Conservation (phyloP, 805 yeast genomes). For the Zygosaccharomyces gambellarensis region DNA sequence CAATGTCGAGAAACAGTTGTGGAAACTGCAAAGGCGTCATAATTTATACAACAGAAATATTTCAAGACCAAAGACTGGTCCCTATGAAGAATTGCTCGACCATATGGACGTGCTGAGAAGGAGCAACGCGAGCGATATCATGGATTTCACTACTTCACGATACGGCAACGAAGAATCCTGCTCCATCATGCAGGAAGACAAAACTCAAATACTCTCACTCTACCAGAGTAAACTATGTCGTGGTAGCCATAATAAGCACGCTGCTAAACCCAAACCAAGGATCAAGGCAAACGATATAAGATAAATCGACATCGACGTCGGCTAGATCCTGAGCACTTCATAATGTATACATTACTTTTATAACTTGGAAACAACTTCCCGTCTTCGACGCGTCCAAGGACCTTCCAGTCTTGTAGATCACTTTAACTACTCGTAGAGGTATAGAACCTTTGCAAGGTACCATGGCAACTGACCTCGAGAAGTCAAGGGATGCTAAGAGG, state of each 20-base stretch:
- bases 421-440: not conserved
- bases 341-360: too few species aligned
- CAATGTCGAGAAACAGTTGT: constrained; percentile 17
- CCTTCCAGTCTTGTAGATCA: not conserved
- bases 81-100: constrained; percentile 21
- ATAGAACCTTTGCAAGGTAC: not conserved
- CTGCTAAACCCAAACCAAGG: not conserved
- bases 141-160: constrained; percentile 32
- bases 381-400: not conserved
- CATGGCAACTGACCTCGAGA: not conserved
- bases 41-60: constrained; percentile 18
- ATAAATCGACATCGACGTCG: not conserved
- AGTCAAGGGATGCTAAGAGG: not conserved
- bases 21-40: constrained; percentile 27
- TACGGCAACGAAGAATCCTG: constrained; percentile 33
- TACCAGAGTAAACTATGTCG: constrained; percentile 8
- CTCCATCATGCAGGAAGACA: constrained; percentile 23
- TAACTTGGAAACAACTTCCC: too few species aligned
- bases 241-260: not conserved
- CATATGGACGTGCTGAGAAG: constrained; percentile 26
- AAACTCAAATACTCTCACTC: constrained; percentile 18
- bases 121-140: constrained; percentile 26
- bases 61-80: constrained; percentile 14
- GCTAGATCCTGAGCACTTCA: too few species aligned
- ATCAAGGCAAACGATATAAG: not conserved